Base-by-base conservation (phyloP, 2,329 filamentous ascomycete species). In the Trichothecium sympodiale region DNA sequence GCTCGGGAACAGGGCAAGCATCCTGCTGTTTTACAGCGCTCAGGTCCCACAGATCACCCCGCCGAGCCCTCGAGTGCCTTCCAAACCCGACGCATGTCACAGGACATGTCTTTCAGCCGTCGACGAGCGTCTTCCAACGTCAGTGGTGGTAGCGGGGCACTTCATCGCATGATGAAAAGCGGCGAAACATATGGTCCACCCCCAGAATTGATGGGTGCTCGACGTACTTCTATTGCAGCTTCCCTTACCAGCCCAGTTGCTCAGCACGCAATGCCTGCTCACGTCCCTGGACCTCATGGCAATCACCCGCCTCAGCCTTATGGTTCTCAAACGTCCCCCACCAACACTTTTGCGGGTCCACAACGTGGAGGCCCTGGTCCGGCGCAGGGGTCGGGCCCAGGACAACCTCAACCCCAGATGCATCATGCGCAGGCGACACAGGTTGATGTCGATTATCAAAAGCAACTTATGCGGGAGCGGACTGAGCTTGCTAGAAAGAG, bases 81-180 rank as follows among this genome's bases (percentile, higher is more conserved):
- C 54, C 88, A 94, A 55, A 85, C 84, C 4, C 77, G 74, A 45
- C 74, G 86, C 41, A 72, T 73, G 44, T 67, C 61, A 13, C 78
- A 83, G 41, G 77, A 82, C 44, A 77, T 64, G 10, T 67, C 75
- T 3, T 88, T 83, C 65, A 72, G 70, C 27, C 77, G 87, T 44
- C 77, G 87, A 41, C 79, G 89, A 43, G 83, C 83, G 39, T 95
- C 89, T 13, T 96, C 89, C 3, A 93, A 87, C 50, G 81, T 94
- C 29, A 95, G 88, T 54, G 87, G 85, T 37, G 83, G 83, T 40
- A 94, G 86, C 54, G 80, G 81, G 41, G 69, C 74, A 27, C 74
- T 78, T 43, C 69, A 71, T 46, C 75, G 81, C 26, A 44, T 62
- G 26, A 55, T 55, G 27, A 70, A 66, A 43, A 55, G 55, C 6